These are phyloP conservation scores for Atkinsonella hypoxylon DNA, from an alignment of 2,329 filamentous ascomycete species.

Conservation along the genomic window DNA sequence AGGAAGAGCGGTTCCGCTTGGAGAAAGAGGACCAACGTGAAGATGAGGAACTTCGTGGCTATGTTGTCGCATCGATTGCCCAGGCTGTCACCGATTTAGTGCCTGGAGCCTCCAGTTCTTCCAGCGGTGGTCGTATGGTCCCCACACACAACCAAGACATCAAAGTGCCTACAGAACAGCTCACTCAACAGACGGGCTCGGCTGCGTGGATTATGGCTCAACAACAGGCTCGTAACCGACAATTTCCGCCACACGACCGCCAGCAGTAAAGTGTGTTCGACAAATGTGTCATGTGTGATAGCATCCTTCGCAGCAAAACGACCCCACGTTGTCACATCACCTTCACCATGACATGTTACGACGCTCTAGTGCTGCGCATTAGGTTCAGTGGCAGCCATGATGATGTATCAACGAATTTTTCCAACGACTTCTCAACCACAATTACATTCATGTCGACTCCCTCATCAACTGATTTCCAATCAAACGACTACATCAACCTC, in stretches of 20 bases:
- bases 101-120: constrained; percentile 29
- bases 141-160: constrained; percentile 33
- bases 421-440: background rate
- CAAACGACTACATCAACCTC: too few species aligned
- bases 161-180: constrained; percentile 49
- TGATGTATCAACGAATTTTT: constrained; percentile 4
- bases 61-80: constrained; percentile 62
- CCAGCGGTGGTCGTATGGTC: constrained; percentile 8
- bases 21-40: constrained; percentile 71
- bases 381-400: background rate
- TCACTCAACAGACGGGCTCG: constrained; percentile 37
- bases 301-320: background rate
- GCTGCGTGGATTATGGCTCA: constrained; percentile 39
- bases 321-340: background rate
- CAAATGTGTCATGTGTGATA: background rate
- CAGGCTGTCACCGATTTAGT: constrained; percentile 59
- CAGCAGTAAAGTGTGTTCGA: constrained; percentile 13
- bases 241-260: constrained; percentile 34
- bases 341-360: background rate
- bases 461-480: too few species aligned
- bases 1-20: constrained; percentile 70
- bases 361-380: background rate
- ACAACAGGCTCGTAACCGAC: constrained; percentile 28
- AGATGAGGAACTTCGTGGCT: constrained; percentile 61
- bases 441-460: background rate